Conservation (phyloP, 176 grass and related monocot species). For the Aegilops tauschii region DNA sequence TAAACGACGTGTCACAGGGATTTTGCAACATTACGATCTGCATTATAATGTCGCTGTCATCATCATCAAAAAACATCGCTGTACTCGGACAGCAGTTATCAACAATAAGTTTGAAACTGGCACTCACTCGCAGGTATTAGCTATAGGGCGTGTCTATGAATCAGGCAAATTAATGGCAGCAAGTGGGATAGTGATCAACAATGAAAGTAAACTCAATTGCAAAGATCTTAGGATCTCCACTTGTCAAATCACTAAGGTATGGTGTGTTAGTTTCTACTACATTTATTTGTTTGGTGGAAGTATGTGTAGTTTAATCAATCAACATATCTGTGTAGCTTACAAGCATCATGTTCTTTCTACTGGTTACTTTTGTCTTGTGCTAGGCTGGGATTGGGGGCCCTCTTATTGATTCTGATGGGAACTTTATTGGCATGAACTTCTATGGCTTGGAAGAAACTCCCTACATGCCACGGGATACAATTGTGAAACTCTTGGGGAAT, state of each 20-base stretch:
- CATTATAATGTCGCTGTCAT: not conserved
- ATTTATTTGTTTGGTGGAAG: not conserved
- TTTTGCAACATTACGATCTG: not conserved
- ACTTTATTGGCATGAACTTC: not conserved
- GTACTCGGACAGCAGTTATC: not conserved
- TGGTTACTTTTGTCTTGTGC: not conserved
- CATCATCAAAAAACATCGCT: not conserved
- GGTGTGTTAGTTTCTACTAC: not conserved
- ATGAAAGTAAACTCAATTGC: not conserved
- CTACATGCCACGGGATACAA: not conserved
- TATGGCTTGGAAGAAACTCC: slow-evolving; percentile 8
- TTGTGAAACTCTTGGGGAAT: not conserved
- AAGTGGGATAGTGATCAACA: not conserved
- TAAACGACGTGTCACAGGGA: not conserved
- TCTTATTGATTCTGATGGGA: not conserved
- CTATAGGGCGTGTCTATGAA: not conserved
- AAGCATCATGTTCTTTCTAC: not conserved
- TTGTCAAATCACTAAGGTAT: slow-evolving; percentile 1
- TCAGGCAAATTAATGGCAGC: not conserved
- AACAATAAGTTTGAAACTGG: not conserved
- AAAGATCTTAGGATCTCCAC: not conserved
- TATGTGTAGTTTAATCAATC: not conserved
- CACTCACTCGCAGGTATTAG: not conserved
- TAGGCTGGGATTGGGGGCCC: slow-evolving; percentile 6
- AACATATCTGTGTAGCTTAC: not conserved